These are phyloP conservation scores for Ceratobasidium sp. DNA, from an alignment of 1,284 basidiomycete genomes.

Conservation along the genomic window DNA sequence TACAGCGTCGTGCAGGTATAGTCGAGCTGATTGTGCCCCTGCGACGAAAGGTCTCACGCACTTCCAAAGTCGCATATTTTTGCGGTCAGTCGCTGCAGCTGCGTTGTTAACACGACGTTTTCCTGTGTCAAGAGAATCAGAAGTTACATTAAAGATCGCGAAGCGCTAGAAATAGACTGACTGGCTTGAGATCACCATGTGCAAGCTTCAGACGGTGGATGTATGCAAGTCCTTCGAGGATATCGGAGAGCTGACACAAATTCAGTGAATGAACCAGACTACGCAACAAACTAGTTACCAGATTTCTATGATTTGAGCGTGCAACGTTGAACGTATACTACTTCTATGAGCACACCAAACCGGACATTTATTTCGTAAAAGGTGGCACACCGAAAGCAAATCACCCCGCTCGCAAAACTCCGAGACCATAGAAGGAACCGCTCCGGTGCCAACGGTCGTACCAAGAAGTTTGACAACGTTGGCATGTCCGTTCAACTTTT, in stretches of 20 bases:
- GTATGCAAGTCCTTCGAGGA: conserved; percentile 7
- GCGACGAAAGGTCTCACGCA: neutral
- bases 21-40: neutral
- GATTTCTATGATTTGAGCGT: conserved; percentile 20
- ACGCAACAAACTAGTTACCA: neutral
- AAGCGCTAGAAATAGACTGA: conserved; percentile 2
- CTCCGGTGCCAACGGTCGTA: neutral
- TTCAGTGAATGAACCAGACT: neutral
- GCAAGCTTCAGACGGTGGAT: conserved; percentile 11
- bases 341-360: neutral
- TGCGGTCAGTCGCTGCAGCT: conserved; percentile 1
- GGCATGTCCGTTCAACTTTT: neutral
- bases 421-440: conserved; percentile 10
- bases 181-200: conserved; percentile 27
- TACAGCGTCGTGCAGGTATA: conserved; percentile 8
- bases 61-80: conserved; percentile 35
- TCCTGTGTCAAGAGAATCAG: neutral
- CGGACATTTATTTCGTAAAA: neutral
- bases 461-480: conserved; percentile 10
- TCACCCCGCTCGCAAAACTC: conserved; percentile 24
- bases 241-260: neutral
- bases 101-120: conserved; percentile 12
- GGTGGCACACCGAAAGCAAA: conserved; percentile 11
- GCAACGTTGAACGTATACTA: conserved; percentile 17
- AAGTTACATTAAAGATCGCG: too few relatives aligned